Percentiles rank a stretch among this genome's conserved stretches.
Conservation (phyloP, 345 rosid species). For the Populus ilicifolia region DNA sequence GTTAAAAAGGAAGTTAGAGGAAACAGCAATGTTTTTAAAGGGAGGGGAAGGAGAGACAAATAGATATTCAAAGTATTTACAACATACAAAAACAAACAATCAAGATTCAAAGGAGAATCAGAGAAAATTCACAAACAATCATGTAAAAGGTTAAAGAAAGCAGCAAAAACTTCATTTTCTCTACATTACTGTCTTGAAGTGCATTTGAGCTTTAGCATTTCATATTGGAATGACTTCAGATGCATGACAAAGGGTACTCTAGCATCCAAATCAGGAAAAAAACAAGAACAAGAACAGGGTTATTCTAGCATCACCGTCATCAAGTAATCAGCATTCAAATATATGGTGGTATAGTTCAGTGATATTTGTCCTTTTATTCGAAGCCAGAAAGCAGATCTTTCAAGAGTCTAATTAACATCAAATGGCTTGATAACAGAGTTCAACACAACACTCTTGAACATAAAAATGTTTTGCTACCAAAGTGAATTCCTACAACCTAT, state of each 20-base stretch:
- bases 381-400: background rate
- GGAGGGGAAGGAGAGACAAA: background rate
- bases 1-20: background rate
- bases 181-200: background rate
- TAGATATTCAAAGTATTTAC: background rate
- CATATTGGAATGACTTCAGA: background rate
- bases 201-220: background rate
- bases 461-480: background rate
- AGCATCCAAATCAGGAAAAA: background rate
- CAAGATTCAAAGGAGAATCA: background rate
- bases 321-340: background rate
- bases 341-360: background rate
- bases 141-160: background rate
- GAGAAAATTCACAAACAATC: background rate
- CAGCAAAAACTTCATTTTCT: background rate
- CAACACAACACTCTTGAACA: background rate
- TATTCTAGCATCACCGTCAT: background rate
- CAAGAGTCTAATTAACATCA: background rate
- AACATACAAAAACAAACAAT: background rate
- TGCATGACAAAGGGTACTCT: background rate
- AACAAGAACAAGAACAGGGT: too few relatives aligned
- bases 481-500: background rate
- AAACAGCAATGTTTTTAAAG: background rate
- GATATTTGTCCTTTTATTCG: background rate
- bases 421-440: background rate